Percentiles rank a stretch among this genome's conserved stretches.
phyloP scores from a whole-genome alignment of 1,139 yeast species.

The Hansenula sp. region DNA sequence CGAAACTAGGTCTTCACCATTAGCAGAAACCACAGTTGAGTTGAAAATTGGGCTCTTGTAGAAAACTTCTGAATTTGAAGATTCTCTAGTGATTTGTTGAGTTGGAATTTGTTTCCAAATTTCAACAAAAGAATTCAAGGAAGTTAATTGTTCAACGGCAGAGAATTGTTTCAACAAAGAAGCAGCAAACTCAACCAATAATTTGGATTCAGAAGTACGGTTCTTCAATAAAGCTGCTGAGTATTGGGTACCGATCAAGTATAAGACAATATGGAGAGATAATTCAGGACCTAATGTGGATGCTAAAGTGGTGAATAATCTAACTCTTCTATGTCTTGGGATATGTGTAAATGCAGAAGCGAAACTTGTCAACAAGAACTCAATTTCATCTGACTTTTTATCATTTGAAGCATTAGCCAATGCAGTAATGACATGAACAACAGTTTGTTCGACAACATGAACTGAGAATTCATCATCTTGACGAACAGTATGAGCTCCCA shows the following conservation, averaged over 20 bases:
- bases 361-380: constrained; percentile 81
- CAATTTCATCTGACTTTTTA: constrained; percentile 60
- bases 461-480: constrained; percentile 96
- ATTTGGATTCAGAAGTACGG: constrained; percentile 61
- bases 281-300: constrained; percentile 68
- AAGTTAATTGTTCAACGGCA: constrained; percentile 64
- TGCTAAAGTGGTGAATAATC: constrained; percentile 73
- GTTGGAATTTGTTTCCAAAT: constrained; percentile 52
- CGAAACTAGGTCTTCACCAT: constrained; percentile 43
- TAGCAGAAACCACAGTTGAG: constrained; percentile 49
- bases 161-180: constrained; percentile 65
- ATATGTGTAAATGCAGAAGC: constrained; percentile 92
- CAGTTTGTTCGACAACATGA: constrained; percentile 89
- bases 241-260: constrained; percentile 78
- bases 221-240: constrained; percentile 49
- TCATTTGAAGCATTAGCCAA: constrained; percentile 58
- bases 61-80: constrained; percentile 36
- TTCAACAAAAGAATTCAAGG: constrained; percentile 51
- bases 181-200: constrained; percentile 66
- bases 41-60: constrained; percentile 62
- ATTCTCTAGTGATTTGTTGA: constrained; percentile 30
- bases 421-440: constrained; percentile 88
- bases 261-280: constrained; percentile 69
- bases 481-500: constrained; percentile 97
- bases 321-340: constrained; percentile 93